Evolutionary conservation across 1,139 yeast genomes (phyloP).

Genomic region (Saccharomyces hybrid): DNA sequence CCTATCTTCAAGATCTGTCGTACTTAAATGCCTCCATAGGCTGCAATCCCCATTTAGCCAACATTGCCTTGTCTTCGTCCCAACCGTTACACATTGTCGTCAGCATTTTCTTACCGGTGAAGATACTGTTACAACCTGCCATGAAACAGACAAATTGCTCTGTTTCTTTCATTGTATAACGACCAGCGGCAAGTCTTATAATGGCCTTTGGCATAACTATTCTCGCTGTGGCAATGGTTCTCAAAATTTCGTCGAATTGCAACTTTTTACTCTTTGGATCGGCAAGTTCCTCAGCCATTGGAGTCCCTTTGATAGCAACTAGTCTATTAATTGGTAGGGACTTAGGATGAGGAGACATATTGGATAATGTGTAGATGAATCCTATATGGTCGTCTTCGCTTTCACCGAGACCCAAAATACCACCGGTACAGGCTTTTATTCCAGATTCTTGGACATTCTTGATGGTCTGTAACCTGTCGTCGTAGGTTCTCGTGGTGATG

Average conservation of each 20-base stretch:
- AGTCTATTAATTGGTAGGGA: constrained; percentile 72
- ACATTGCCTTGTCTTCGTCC: constrained; percentile 71
- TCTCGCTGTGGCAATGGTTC: constrained; percentile 71
- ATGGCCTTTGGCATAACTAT: constrained; percentile 65
- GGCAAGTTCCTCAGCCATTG: constrained; percentile 52
- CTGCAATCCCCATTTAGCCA: constrained; percentile 59
- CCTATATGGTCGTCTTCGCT: constrained; percentile 63
- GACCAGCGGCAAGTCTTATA: constrained; percentile 70
- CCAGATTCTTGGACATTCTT: constrained; percentile 59
- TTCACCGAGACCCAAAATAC: constrained; percentile 73
- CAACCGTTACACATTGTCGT: constrained; percentile 81
- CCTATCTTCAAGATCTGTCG: not conserved
- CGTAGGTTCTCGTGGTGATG: constrained; percentile 60
- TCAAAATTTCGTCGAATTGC: constrained; percentile 51
- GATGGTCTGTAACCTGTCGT: constrained; percentile 61
- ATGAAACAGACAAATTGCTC: constrained; percentile 70
- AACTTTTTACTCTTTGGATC: constrained; percentile 38
- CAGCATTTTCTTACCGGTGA: constrained; percentile 74
- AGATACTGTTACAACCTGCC: constrained; percentile 75
- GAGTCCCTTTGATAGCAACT: constrained; percentile 76
- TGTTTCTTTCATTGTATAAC: constrained; percentile 71
- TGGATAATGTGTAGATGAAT: constrained; percentile 58
- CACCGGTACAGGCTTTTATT: constrained; percentile 69
- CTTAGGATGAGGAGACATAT: constrained; percentile 65
- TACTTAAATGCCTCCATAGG: constrained; percentile 54